These are phyloP conservation scores for Ormosia semicastrata DNA, from an alignment of 306 rosid species.

Conservation along the genomic window DNA sequence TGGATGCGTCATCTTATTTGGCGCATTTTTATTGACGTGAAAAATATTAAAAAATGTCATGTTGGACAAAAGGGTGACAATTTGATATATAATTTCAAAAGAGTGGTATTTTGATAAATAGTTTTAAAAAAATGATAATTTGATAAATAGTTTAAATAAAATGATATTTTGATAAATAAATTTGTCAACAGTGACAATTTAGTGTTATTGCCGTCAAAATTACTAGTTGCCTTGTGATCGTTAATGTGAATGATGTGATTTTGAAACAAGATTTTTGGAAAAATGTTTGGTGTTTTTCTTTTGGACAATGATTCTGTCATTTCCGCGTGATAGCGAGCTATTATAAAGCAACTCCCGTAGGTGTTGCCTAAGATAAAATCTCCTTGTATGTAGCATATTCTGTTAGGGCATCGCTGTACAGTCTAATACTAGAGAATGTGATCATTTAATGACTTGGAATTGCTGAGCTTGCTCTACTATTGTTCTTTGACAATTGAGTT, in stretches of 20 bases:
- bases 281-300: neutral
- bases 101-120: too few species aligned
- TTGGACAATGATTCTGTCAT: neutral
- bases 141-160: too few species aligned
- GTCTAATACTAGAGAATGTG: neutral
- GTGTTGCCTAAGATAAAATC: neutral
- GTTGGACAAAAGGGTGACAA: too few species aligned
- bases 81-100: too few species aligned
- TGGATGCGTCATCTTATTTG: too few species aligned
- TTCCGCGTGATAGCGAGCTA: neutral
- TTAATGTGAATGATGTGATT: conserved; percentile 1
- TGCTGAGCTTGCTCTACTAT: neutral
- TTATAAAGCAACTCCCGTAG: neutral
- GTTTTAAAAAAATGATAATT: too few species aligned
- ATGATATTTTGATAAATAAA: too few species aligned
- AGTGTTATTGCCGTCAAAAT: too few species aligned
- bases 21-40: too few species aligned
- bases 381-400: neutral
- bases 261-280: neutral
- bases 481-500: neutral
- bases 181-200: too few species aligned
- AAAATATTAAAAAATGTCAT: too few species aligned
- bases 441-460: neutral
- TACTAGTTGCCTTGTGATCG: conserved; percentile 1
- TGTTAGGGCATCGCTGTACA: neutral